Conservation (phyloP, 805 yeast species). For the Saturnispora zaruensis region DNA sequence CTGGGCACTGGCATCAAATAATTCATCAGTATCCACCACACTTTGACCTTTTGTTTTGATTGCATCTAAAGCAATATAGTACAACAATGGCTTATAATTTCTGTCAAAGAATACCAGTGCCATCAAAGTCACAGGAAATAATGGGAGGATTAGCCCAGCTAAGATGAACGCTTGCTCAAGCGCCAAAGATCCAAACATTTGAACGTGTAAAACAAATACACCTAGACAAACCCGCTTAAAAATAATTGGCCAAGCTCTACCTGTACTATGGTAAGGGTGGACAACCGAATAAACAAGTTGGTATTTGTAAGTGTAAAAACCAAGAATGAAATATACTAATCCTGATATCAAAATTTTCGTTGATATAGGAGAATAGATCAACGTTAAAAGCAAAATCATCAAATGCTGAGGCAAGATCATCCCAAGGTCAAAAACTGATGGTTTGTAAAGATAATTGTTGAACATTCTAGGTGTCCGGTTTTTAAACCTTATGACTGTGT, state of each 20-base stretch:
- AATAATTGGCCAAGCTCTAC: conserved; percentile 59
- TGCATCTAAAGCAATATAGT: conserved; percentile 52
- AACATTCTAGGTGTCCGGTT: conserved; percentile 45
- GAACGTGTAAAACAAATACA: conserved; percentile 46
- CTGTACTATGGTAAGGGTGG: conserved; percentile 59
- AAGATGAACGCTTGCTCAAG: conserved; percentile 47
- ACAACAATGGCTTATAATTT: conserved; percentile 44
- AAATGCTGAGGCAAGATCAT: conserved; percentile 55
- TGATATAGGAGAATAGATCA: conserved; percentile 52
- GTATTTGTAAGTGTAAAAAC: conserved; percentile 53
- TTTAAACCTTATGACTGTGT: conserved; percentile 28
- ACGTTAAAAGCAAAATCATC: conserved; percentile 47
- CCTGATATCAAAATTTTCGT: conserved; percentile 55
- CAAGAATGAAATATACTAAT: conserved; percentile 45
- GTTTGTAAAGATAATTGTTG: conserved; percentile 44
- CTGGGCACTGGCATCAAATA: conserved; percentile 8
- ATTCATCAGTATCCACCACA: conserved; percentile 22
- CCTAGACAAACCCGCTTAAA: conserved; percentile 50
- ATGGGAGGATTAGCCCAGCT: conserved; percentile 41
- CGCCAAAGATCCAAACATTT: conserved; percentile 57
- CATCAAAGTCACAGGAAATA: conserved; percentile 37
- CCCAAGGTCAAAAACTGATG: conserved; percentile 54
- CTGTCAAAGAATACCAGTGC: conserved; percentile 44
- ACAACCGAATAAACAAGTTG: conserved; percentile 54
- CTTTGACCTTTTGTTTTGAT: conserved; percentile 34